Base-by-base conservation (phyloP, 2,329 filamentous ascomycete genomes). In the Verticillium tricorpus region DNA sequence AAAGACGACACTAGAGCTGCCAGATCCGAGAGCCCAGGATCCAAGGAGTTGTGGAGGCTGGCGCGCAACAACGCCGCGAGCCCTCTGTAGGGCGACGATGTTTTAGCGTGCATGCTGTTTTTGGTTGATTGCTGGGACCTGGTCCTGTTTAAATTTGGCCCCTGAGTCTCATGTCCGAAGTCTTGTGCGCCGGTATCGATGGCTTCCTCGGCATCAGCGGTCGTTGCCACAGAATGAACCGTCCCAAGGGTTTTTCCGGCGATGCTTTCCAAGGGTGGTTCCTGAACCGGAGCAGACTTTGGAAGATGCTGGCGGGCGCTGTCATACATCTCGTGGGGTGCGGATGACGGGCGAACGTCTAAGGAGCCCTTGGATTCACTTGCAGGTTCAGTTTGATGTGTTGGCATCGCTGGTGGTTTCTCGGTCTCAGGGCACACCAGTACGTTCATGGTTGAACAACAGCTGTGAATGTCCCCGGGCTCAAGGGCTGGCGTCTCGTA, bases 1-100 rank as follows among this genome's bases (percentile, higher is more conserved):
- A 72, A 68, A 1, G 69, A 70, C 11, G 68, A 67, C n/a, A 71
- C 65, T 9, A 71, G 56, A 22, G 71, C 70, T n/a, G 69, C 68
- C 60, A 70, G 66, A 19, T 74, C 71, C 6, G 68, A 65, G 22
- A 71, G 57, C 0, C 64, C 62, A 28, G 69, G 69, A 31, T 70
- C 69, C 6, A 72, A 40, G 6, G 62, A 64, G 17, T 57, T 17
- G 6, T 61, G 54, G 14, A 64, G 40, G 34, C 62, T 65, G 14
- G 58, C 56, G 22, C 59, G 62, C 11, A 65, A 55, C 19, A 62
- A 31, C 32, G 60, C 56, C 15, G 60, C 40, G 8, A 62, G 59
- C 3, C 60, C 39, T 17, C 56, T 25, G 14, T 64, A 60, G 3
- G 64, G 61, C 5, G 60, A 34, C 1, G 22, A 25, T 31, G 37